These are phyloP conservation scores for Phylloporus sp. DNA, from an alignment of 768 basidiomycete genomes.

Conservation along the genomic window DNA sequence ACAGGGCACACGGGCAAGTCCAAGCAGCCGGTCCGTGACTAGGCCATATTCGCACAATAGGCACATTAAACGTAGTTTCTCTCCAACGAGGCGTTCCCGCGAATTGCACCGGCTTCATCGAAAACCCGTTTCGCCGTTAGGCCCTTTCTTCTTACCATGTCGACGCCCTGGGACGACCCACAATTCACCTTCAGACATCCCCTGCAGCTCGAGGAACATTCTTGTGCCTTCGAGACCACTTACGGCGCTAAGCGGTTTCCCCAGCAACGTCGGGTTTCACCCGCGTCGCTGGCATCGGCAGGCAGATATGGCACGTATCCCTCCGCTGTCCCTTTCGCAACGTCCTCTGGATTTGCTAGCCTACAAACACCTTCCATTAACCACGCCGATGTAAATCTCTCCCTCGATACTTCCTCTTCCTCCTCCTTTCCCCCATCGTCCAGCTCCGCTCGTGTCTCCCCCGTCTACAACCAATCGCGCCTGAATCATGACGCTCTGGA, in stretches of 20 bases:
- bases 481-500: slow-evolving; percentile 9
- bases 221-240: slow-evolving; percentile 15
- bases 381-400: not conserved
- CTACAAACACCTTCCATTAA: slow-evolving; percentile 14
- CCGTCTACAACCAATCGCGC: slow-evolving; percentile 12
- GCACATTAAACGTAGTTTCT: slow-evolving; percentile 12
- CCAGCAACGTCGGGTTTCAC: slow-evolving; percentile 12
- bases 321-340: slow-evolving; percentile 9
- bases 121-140: not conserved
- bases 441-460: slow-evolving; percentile 7
- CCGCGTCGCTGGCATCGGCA: slow-evolving; percentile 1
- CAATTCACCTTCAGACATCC: slow-evolving; percentile 14
- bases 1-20: too few species aligned
- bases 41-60: not conserved
- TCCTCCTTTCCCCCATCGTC: slow-evolving; percentile 13
- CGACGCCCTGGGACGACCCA: slow-evolving; percentile 20
- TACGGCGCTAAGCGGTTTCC: not conserved
- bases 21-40: slow-evolving; percentile 10
- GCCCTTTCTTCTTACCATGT: slow-evolving; percentile 17
- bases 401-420: slow-evolving; percentile 14
- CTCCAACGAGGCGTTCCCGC: not conserved
- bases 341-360: slow-evolving; percentile 9
- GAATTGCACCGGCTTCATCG: not conserved
- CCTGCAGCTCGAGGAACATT: slow-evolving; percentile 28
- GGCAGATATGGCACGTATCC: slow-evolving; percentile 11